Conservation (phyloP, 805 yeast genomes). For the Suhomyces pyralidae region DNA sequence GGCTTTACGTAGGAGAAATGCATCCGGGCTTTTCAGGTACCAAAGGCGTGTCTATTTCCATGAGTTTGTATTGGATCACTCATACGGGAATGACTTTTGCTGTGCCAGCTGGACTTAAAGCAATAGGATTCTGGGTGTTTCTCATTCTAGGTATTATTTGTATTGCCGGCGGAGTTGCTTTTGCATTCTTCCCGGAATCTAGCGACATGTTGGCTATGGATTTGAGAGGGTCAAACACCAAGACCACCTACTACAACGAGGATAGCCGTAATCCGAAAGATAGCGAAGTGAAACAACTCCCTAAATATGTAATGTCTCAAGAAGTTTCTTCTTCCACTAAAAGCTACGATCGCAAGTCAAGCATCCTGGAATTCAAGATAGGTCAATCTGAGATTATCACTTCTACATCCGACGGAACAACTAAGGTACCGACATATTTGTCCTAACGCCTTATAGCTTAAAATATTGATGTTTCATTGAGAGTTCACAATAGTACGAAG, state of each 20-base stretch:
- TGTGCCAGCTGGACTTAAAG: conserved; percentile 37
- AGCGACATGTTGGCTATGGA: conserved; percentile 22
- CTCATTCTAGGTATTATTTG: conserved; percentile 34
- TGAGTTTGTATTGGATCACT: conserved; percentile 45
- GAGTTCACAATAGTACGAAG: not conserved
- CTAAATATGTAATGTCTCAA: not conserved
- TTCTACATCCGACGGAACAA: not conserved
- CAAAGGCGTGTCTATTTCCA: conserved; percentile 46
- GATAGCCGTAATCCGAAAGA: not conserved
- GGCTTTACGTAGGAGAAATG: conserved; percentile 51
- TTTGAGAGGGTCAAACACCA: conserved; percentile 16
- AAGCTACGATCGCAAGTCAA: not conserved
- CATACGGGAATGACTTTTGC: conserved; percentile 36
- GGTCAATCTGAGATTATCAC: not conserved
- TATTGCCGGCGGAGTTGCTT: conserved; percentile 26
- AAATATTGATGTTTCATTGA: too few relatives aligned
- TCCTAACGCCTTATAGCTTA: not conserved
- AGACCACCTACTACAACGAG: not conserved
- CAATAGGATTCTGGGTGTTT: conserved; percentile 40
- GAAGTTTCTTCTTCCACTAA: not conserved
- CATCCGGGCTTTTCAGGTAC: conserved; percentile 44
- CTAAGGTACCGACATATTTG: not conserved
- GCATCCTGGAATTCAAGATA: not conserved
- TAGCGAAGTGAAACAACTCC: not conserved
- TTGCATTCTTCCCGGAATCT: conserved; percentile 46